Evolutionary conservation across 108 stramenopile genomes (phyloP), one percentile per base, ranked within the genome.

Genomic region (Schizochytrium sp.): DNA sequence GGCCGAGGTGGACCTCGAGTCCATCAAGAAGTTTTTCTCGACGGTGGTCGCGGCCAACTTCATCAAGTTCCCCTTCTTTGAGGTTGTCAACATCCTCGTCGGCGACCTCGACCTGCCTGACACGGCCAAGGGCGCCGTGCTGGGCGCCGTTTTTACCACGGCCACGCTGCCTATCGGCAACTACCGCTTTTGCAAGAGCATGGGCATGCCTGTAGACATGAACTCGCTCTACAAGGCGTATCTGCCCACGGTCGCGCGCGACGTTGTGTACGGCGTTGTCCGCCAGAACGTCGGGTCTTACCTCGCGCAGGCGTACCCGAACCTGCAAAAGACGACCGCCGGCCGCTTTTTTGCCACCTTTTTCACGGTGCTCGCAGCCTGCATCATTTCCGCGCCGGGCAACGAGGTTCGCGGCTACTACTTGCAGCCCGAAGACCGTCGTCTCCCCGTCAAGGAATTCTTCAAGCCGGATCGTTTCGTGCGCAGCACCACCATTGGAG

Each of bases 341-440:
- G 76, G 76, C n/a, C 76, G 76, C 4, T 83, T 83, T 4, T 25
- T 53, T 6, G 48, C 51, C 76, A 83, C 51, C 4, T 83, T 83
- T 4, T 6, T 83, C 25, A 83, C 76, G 6, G 76, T 83, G 45
- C 76, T 83, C 25, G 76, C 76, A 4, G 45, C 76, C n/a, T 83
- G 76, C 51, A 45, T 83, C 48, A 83, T 83, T 53, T 83, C 76
- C 51, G 76, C 76, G 2, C 76, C 76, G 0, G 76, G 76, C 4
- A 83, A 83, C 51, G 76, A 83, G 76, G 76, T 83, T 23, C 76
- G 76, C 51, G 76, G 76, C 48, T 83, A 83, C 76, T 83, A 83
- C 76, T 45, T 83, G n/a, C 76, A 83, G 76, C 76, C 76, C 5
- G 48, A 47, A 28, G 51, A 83, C 23, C 45, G 51, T 12, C 76